Evolutionary conservation across 108 stramenopile genomes (phyloP).

Genomic region (Pelagomonas calceolata): DNA sequence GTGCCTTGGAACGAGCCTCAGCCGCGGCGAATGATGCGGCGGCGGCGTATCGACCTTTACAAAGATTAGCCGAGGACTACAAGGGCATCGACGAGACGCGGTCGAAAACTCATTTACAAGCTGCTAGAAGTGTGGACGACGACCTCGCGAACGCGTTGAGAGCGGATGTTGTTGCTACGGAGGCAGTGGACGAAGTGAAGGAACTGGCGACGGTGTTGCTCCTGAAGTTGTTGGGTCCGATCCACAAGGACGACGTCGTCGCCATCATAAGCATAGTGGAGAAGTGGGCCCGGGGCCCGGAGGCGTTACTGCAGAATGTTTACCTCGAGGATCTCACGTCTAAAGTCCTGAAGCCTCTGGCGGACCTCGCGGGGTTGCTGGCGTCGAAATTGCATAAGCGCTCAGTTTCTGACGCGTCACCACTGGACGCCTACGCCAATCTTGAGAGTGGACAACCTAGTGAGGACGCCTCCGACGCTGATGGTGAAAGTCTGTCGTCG

Average conservation of each 20-base stretch:
- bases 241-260: constrained; percentile 66
- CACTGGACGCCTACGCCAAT: too few species aligned
- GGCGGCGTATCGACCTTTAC: neutral
- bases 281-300: constrained; percentile 1
- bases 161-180: constrained; percentile 70
- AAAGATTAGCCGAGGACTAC: too few species aligned
- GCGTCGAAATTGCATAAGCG: neutral
- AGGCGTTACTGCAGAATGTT: constrained; percentile 6
- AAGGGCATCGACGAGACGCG: too few species aligned
- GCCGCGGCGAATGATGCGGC: neutral
- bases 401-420: neutral
- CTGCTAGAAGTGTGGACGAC: constrained; percentile 27
- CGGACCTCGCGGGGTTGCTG: constrained; percentile 11
- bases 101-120: too few species aligned
- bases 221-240: constrained; percentile 59
- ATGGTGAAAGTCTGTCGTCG: too few species aligned
- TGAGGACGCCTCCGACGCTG: too few species aligned
- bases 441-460: too few species aligned
- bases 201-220: constrained; percentile 75
- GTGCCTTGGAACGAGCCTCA: constrained; percentile 80
- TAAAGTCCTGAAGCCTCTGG: constrained; percentile 9
- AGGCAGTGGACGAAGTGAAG: constrained; percentile 90
- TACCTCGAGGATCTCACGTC: constrained; percentile 5
- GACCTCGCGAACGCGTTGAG: constrained; percentile 38
- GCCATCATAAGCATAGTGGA: constrained; percentile 49